phyloP scores from a whole-genome alignment of 305 asterid species.

The Solanum aculeatissimum region DNA sequence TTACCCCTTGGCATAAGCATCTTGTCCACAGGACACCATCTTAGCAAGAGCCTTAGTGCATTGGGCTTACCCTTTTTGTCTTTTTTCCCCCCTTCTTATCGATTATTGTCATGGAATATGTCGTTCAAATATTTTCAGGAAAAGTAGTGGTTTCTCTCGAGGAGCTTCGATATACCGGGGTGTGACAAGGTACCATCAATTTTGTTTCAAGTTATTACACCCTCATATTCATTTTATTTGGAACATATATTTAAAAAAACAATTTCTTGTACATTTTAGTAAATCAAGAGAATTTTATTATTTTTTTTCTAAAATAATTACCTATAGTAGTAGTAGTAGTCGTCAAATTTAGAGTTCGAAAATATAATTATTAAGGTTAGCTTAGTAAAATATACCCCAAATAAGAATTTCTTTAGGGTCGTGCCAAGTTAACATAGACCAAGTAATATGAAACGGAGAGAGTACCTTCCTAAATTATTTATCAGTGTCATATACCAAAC shows the following conservation, averaged over 20 bases:
- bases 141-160: conserved; percentile 7
- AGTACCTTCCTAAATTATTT: background rate
- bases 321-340: too few relatives aligned
- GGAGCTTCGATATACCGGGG: conserved; percentile 13
- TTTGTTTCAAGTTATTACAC: background rate
- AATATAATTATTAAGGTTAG: background rate
- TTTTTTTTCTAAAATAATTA: too few relatives aligned
- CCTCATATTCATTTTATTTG: background rate
- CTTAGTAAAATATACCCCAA: background rate
- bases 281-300: too few relatives aligned
- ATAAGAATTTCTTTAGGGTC: background rate
- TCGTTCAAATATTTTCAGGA: background rate
- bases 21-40: too few relatives aligned
- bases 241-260: background rate
- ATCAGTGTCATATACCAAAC: background rate
- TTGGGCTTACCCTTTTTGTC: background rate
- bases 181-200: conserved; percentile 5
- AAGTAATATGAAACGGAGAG: background rate
- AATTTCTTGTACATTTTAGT: too few relatives aligned
- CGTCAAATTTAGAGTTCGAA: too few relatives aligned
- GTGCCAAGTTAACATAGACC: background rate
- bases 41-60: too few relatives aligned
- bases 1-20: too few relatives aligned
- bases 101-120: background rate
- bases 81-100: background rate